Conservation (phyloP, 768 basidiomycete species). For the Solioccasus polychromus region DNA sequence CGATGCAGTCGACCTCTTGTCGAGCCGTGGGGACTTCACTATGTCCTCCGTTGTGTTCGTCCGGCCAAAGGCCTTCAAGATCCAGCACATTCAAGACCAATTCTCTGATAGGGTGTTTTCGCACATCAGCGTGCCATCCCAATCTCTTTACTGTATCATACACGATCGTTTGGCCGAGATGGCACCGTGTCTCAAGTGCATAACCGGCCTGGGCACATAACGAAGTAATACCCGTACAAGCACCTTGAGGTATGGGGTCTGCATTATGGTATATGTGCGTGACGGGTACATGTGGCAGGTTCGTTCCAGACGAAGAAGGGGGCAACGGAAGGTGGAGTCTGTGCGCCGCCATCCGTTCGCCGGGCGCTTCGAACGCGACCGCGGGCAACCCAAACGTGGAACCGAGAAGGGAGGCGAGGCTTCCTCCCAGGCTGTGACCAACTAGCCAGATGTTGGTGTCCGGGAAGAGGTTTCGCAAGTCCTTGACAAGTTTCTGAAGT, state of each 20-base stretch:
- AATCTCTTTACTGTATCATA: conserved; percentile 66
- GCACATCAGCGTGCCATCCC: conserved; percentile 58
- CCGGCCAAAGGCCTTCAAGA: conserved; percentile 41
- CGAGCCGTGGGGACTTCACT: conserved; percentile 55
- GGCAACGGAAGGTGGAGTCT: conserved; percentile 66
- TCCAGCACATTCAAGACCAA: conserved; percentile 54
- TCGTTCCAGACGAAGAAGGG: conserved; percentile 7
- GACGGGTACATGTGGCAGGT: conserved; percentile 25
- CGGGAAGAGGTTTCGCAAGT: conserved; percentile 56
- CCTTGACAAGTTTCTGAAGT: conserved; percentile 51
- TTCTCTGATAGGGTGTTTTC: conserved; percentile 53
- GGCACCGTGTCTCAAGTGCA: conserved; percentile 60
- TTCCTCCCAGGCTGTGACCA: conserved; percentile 62
- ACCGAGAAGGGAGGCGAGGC: conserved; percentile 60
- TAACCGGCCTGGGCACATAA: conserved; percentile 64
- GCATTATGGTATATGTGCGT: conserved; percentile 66
- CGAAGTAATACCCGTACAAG: conserved; percentile 49
- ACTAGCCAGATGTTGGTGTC: conserved; percentile 59
- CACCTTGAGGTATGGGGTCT: conserved; percentile 65
- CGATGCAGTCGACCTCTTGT: conserved; percentile 65
- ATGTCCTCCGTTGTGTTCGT: conserved; percentile 32
- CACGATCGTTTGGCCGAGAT: conserved; percentile 59
- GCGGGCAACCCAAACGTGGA: conserved; percentile 63
- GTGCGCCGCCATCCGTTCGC: conserved; percentile 57
- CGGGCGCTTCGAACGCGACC: conserved; percentile 64